phyloP scores from a whole-genome alignment of 75 land plant species.

The Ceratopteris richardii region DNA sequence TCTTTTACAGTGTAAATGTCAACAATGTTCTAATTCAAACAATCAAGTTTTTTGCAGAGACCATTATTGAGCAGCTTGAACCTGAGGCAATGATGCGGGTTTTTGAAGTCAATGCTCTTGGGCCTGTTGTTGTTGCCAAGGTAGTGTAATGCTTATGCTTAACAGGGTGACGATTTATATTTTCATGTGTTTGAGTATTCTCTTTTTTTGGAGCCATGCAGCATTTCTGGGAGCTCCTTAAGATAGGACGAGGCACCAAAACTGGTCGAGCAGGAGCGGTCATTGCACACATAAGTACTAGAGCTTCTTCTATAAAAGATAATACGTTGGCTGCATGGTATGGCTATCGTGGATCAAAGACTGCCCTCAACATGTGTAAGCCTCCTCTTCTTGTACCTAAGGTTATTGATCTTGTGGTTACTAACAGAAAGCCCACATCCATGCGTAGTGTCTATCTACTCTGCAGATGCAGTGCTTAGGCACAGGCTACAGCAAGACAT shows the following conservation, averaged over 20 bases:
- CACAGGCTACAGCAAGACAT: not conserved
- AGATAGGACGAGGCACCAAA: constrained; percentile 19
- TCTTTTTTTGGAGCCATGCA: not conserved
- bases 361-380: constrained; percentile 39
- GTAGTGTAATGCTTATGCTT: constrained; percentile 6
- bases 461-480: not conserved
- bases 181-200: not conserved
- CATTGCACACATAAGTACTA: constrained; percentile 30
- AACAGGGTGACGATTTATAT: not conserved
- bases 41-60: no score
- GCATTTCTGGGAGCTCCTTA: constrained; percentile 27
- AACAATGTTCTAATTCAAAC: no score
- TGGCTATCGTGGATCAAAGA: constrained; percentile 33
- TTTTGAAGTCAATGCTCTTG: constrained; percentile 27
- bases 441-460: not conserved
- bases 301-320: constrained; percentile 32
- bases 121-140: constrained; percentile 31
- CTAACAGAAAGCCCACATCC: no score
- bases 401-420: not conserved
- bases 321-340: constrained; percentile 35
- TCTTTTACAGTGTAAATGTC: no score
- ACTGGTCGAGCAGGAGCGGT: constrained; percentile 15
- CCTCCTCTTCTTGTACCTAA: not conserved
- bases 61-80: constrained; percentile 17
- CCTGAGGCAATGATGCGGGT: constrained; percentile 20